These are phyloP conservation scores for Neurospora intermedia DNA, from an alignment of 495 filamentous ascomycete species.

Conservation along the genomic window DNA sequence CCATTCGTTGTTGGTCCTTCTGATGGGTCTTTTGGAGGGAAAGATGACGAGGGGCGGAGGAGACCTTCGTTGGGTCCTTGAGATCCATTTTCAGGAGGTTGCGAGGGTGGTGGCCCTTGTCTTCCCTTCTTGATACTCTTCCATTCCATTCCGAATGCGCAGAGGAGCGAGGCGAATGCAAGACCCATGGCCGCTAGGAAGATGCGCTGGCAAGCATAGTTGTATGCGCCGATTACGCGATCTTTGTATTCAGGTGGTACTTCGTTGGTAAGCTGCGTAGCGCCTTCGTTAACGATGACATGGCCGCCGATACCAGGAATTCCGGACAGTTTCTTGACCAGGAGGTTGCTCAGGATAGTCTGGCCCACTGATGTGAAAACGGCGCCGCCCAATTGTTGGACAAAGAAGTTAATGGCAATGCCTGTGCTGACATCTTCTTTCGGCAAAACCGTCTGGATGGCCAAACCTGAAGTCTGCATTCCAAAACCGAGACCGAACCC, in stretches of 20 bases:
- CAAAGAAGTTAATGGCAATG: slow-evolving; percentile 54
- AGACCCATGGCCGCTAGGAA: slow-evolving; percentile 45
- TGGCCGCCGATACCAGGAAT: slow-evolving; percentile 36
- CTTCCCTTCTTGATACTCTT: slow-evolving; percentile 43
- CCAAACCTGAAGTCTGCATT: slow-evolving; percentile 58
- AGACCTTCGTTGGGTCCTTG: slow-evolving; percentile 2
- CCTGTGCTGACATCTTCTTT: slow-evolving; percentile 49
- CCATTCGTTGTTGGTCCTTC: background rate
- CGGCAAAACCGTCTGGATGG: slow-evolving; percentile 51
- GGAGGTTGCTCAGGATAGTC: slow-evolving; percentile 49
- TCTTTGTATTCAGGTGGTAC: slow-evolving; percentile 33
- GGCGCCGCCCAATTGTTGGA: slow-evolving; percentile 55
- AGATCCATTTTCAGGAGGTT: slow-evolving; percentile 5
- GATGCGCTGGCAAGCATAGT: slow-evolving; percentile 41
- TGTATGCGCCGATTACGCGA: slow-evolving; percentile 44
- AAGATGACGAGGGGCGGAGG: background rate
- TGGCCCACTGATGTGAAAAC: slow-evolving; percentile 56
- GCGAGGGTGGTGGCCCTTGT: slow-evolving; percentile 8
- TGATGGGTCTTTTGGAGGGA: background rate
- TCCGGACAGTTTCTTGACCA: slow-evolving; percentile 36
- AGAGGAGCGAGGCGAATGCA: slow-evolving; percentile 40
- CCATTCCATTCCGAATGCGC: slow-evolving; percentile 50
- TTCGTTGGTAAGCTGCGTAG: slow-evolving; percentile 38
- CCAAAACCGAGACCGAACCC: slow-evolving; percentile 63
- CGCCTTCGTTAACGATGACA: slow-evolving; percentile 44